Base-by-base conservation (phyloP, 257 asterid genomes). In the Scutellaria barbata region DNA sequence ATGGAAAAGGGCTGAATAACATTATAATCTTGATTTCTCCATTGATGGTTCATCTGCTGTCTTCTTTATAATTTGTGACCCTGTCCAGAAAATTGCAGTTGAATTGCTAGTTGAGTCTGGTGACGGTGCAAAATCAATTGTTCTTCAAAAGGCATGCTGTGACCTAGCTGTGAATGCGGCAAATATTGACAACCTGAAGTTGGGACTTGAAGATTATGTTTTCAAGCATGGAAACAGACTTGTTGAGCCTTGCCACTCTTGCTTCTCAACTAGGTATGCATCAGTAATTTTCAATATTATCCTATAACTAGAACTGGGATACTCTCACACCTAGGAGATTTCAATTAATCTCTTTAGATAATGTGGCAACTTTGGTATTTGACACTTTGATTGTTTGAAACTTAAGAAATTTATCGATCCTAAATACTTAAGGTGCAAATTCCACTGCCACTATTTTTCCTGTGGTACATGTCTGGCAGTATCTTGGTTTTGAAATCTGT, bases 141-240 rank as follows among this genome's bases (percentile, higher is more conserved):
- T 86, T 63, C 79, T 81, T 71, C 85, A 79, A 62, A 76, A 69
- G 68, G 85, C 84, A 50, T 81, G 88, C 66, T 60, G 71, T 75
- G 56, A 63, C 81, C 66, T 67, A 68, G 77, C 85, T 50, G 56
- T 76, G 68, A 69, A 83, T 37, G 71, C 78, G 46, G 81, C 76
- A 74, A 85, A 77, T 68, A 77, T 87, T 71, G 84, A 87, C 65
- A 73, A 75, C 73, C 81, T 92, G 83, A 84, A 77, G 83, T 72
- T 75, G 77, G 96, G 95, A 59, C 67, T 92, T 70, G 85, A 85
- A 72, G 96, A 90, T 53, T 88, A 87, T 73, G 86, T 85, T 63
- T 74, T 72, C 76, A 87, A 83, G 85, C 95, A 84, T 78, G 90
- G 92, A 61, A 81, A 85, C 79, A 83, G 70, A 76, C 71, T 78